Evolutionary conservation across 768 basidiomycete genomes (phyloP).

Genomic region (Xerocomus spinulosus): DNA sequence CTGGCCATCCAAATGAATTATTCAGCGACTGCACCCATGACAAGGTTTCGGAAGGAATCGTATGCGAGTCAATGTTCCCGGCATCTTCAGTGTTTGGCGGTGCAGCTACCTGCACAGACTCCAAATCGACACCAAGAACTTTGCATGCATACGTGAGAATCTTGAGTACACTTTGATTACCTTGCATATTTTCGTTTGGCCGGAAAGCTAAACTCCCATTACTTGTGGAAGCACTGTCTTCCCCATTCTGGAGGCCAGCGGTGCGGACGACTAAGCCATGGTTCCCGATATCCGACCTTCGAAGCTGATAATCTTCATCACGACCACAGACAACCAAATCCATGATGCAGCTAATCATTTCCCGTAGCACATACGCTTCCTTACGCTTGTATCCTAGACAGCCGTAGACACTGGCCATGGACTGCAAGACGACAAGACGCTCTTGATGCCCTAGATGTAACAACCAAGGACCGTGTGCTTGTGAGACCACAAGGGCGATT

Average conservation of each 20-base stretch:
- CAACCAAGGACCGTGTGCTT: conserved; percentile 85
- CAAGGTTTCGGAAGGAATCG: conserved; percentile 35
- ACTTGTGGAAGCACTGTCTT: conserved; percentile 4
- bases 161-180: conserved; percentile 76
- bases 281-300: conserved; percentile 32
- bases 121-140: conserved; percentile 78
- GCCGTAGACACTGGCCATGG: conserved; percentile 69
- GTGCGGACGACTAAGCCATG: conserved; percentile 49
- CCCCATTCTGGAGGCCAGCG: conserved; percentile 33
- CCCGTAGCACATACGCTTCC: conserved; percentile 81
- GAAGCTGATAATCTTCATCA: conserved; percentile 58
- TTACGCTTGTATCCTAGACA: conserved; percentile 83
- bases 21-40: conserved; percentile 33
- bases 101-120: conserved; percentile 55
- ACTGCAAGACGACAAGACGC: conserved; percentile 65
- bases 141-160: conserved; percentile 72
- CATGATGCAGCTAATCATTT: conserved; percentile 79
- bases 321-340: conserved; percentile 84
- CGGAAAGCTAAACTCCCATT: conserved; percentile 65
- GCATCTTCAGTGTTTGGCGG: conserved; percentile 21
- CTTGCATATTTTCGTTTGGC: conserved; percentile 67
- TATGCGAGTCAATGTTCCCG: conserved; percentile 12
- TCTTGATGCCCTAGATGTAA: conserved; percentile 74
- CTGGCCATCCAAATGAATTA: conserved; percentile 85
- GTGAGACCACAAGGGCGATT: conserved; percentile 61